Percentiles rank a stretch among this genome's conserved stretches.
Conservation (phyloP, 805 yeast species). For the Candida sonorensis region DNA sequence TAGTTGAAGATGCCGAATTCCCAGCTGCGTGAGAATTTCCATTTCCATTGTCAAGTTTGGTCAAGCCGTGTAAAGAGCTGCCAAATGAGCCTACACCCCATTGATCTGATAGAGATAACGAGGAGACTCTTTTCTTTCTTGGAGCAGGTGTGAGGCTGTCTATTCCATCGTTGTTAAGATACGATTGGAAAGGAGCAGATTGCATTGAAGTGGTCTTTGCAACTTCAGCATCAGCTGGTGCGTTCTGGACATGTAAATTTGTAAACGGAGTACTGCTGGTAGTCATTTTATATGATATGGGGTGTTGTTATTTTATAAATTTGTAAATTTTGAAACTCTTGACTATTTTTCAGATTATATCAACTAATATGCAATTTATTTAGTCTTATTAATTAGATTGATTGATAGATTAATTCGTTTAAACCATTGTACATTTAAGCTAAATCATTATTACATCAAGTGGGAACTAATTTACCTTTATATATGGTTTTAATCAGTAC, state of each 20-base stretch:
- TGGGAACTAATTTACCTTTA: no score
- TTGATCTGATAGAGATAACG: slow-evolving; percentile 65
- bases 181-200: slow-evolving; percentile 32
- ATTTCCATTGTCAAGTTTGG: slow-evolving; percentile 19
- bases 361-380: no score
- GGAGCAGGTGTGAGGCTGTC: slow-evolving; percentile 58
- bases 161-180: slow-evolving; percentile 66
- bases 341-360: no score
- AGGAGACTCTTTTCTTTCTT: slow-evolving; percentile 57
- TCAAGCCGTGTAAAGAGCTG: slow-evolving; percentile 17
- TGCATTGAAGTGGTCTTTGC: slow-evolving; percentile 7
- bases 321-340: no score
- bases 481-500: no score
- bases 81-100: slow-evolving; percentile 40
- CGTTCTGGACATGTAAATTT: slow-evolving; percentile 8
- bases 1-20: slow-evolving; percentile 11
- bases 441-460: no score
- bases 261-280: neutral
- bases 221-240: slow-evolving; percentile 11
- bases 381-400: no score
- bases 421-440: no score
- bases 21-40: neutral
- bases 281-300: no score
- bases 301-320: no score
- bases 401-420: no score